Evolutionary conservation across 169 alveolate genomes (phyloP), one percentile per base, ranked within the genome.

Genomic region (Cystoisospora suis): DNA sequence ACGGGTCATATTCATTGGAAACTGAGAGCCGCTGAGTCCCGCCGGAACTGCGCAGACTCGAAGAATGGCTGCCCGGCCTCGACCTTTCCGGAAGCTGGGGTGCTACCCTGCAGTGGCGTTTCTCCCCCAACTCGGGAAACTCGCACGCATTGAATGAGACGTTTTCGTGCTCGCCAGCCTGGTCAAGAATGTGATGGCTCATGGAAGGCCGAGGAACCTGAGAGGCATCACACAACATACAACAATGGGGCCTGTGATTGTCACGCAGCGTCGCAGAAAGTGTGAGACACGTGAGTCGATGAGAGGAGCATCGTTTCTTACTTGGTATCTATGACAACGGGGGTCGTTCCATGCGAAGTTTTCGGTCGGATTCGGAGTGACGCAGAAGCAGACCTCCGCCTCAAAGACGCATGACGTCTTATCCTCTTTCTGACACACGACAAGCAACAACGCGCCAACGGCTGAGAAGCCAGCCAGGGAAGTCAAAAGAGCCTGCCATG

Each of bases 301-400:
- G n/a, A n/a, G n/a, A n/a, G n/a, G n/a, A n/a, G n/a, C n/a, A n/a
- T n/a, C n/a, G n/a, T 5, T n/a, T 56, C 88, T 20, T 56, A 81
- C 88, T 32, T 81, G 59, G 72, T 81, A 81, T 32, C 59, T 49
- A 44, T 81, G 88, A n/a, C 88, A 87, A 23, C 95, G 91, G 46
- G 95, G 93, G 45, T 94, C 95, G 81, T 91, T 94, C 95, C 95
- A 94, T 3, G 94, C 95, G 86, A 92, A 94, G 70, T 90, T 88
- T 27, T 91, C 91, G 36, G 81, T 77, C 6, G 95, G 95, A 27
- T 94, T 86, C 34, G 93, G 79, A 36, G 95, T 94, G 36, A 93
- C 94, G 72, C 95, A 94, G 61, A 86, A 94, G 49, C 95, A 94
- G 7, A 94, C 94, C 69, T 94, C 94, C 79, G 92, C 92, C 46